Conservation (phyloP, 1,139 yeast genomes). For the Saccharomyces hybrid region DNA sequence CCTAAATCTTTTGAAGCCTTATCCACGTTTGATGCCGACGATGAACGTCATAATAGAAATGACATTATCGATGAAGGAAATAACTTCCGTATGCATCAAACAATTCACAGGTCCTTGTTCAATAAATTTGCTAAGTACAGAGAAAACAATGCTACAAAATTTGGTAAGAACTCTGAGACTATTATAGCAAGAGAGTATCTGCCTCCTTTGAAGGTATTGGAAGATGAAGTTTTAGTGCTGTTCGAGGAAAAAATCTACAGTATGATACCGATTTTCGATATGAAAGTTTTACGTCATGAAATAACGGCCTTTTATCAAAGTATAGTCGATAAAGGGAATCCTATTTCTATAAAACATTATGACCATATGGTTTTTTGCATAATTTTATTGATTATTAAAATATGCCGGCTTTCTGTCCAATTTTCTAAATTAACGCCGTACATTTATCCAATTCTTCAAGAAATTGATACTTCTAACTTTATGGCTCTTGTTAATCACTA, state of each 20-base stretch:
- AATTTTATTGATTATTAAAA: conserved; percentile 20
- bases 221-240: conserved; percentile 19
- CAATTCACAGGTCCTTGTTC: no score
- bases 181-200: conserved; percentile 11
- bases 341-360: conserved; percentile 14
- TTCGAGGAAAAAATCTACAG: conserved; percentile 16
- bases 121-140: conserved; percentile 25
- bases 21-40: conserved; percentile 20
- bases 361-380: conserved; percentile 25
- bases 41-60: conserved; percentile 6
- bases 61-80: neutral
- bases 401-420: conserved; percentile 21
- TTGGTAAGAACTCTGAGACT: conserved; percentile 3
- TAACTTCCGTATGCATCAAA: conserved; percentile 12
- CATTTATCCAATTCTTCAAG: conserved; percentile 10
- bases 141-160: conserved; percentile 11
- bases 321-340: conserved; percentile 9
- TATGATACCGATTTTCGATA: conserved; percentile 24
- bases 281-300: conserved; percentile 13
- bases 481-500: conserved; percentile 22
- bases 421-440: conserved; percentile 14
- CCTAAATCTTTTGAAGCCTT: conserved; percentile 23
- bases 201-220: conserved; percentile 15
- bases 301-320: conserved; percentile 13
- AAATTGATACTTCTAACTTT: conserved; percentile 20